Evolutionary conservation across 192 early-diverging fungal species (phyloP), one percentile per base, ranked within the genome.

Genomic region (Coemansia furcata): DNA sequence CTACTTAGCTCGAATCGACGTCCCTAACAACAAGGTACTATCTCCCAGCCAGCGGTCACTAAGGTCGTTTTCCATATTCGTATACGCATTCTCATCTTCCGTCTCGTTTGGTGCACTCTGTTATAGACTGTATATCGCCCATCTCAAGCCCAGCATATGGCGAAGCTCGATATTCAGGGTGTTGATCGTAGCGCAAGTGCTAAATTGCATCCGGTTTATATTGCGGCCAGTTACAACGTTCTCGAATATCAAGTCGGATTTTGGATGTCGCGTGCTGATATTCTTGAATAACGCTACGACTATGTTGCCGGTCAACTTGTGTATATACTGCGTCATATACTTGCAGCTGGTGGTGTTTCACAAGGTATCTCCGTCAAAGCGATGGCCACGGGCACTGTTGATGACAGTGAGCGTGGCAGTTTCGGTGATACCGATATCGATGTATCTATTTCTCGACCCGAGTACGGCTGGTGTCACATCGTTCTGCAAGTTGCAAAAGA

Each of bases 281-380:
- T 80, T 74, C 43, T 38, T 75, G 1, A 69, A 75, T 54, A 70
- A 66, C n/a, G 40, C 36, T 8, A 23, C 59, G 3, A 52, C 74
- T 11, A 30, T 54, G 11, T 29, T 77, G 58, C 69, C 69, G 9
- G 63, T 71, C 10, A 67, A 77, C 36, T 43, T 65, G 9, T 66
- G 65, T 30, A 58, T 69, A 38, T 75, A 75, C 59, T 74, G 73
- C 40, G 78, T 75, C 10, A 47, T 80, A 6, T 80, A 80, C 19
- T 47, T 80, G 26, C 78, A 80, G 35, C 49, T 80, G 7, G 57
- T 75, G 14, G 62, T 80, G 8, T 66, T 80, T 54, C 78, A 80
- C 66, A 71, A 71, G 54, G 59, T 80, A 0, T 62, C 65, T 5
- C 73, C 78, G 3, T 44, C 36, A 0, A 70, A 72, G 38, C 65